These are phyloP conservation scores for Microcyclospora tardicrescens DNA, from an alignment of 2,329 filamentous ascomycete genomes.

Conservation along the genomic window DNA sequence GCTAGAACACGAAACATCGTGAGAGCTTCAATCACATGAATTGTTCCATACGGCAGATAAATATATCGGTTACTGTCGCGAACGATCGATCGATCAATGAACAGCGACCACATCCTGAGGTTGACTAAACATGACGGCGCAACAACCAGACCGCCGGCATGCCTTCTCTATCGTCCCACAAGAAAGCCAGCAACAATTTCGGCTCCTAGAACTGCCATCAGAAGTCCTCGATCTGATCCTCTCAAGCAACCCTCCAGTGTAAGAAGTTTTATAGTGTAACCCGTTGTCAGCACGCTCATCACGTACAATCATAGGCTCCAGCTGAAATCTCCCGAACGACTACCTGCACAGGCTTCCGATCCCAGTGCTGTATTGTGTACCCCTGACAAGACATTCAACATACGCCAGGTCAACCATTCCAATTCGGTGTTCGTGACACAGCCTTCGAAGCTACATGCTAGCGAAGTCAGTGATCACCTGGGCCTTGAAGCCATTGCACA, in stretches of 20 bases:
- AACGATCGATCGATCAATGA: conserved; percentile 37
- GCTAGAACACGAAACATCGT: not conserved
- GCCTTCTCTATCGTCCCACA: conserved; percentile 28
- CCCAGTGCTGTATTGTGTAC: conserved; percentile 47
- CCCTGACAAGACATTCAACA: conserved; percentile 41
- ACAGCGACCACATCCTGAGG: conserved; percentile 12
- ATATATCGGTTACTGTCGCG: not conserved
- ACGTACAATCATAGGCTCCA: conserved; percentile 20
- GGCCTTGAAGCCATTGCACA: conserved; percentile 31
- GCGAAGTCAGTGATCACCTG: conserved; percentile 12
- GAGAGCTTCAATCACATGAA: not conserved
- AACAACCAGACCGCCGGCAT: too few species aligned
- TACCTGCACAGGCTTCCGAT: conserved; percentile 12
- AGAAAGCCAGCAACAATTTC: conserved; percentile 39
- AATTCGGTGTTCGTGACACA: conserved; percentile 47
- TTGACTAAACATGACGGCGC: conserved; percentile 20
- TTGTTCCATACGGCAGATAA: not conserved
- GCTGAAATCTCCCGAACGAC: conserved; percentile 26
- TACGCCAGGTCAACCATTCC: conserved; percentile 53
- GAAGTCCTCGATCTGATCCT: conserved; percentile 43
- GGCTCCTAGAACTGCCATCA: conserved; percentile 47
- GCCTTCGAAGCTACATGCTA: conserved; percentile 18
- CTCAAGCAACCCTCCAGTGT: conserved; percentile 32
- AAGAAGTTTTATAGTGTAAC: conserved; percentile 12
- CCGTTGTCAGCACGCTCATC: not conserved